Evolutionary conservation across 1,139 yeast species (phyloP), one percentile per base, ranked within the genome.

Genomic region (Lizanozyma gosingica): DNA sequence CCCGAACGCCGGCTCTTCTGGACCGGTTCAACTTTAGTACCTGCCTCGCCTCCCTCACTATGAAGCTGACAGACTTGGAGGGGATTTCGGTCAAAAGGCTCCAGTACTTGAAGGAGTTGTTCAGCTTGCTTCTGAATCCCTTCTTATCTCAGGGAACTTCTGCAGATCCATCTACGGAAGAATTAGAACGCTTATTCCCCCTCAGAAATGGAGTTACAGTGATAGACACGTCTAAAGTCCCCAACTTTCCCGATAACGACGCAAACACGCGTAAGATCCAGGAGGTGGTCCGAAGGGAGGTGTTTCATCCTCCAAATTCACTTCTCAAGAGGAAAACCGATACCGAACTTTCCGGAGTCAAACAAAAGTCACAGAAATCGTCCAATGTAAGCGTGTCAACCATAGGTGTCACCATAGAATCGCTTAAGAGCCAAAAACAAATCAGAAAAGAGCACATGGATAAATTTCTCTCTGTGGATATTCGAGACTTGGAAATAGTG

Each of bases 401-500:
- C 11, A 22, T 22, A 22, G 29, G 29, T 22, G 29, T 22, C 11
- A 22, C 29, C 29, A 22, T 22, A 22, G 29, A 22, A 22, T 22
- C 29, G 6, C 11, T 22, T 6, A 22, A 22, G 29, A 22, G 29
- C 11, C 29, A 22, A 22, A 11, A 22, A 6, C 29, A 22, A 22
- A 11, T 22, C 11, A 22, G 29, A n/a, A 18, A 51, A 32, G 56
- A 60, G 38, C 59, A 60, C 34, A 48, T 59, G 35, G 45, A 51
- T 3, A 44, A 43, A 15, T 59, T 63, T 39, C 48, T 67, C 15
- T 45, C 49, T 14, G 56, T 57, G 39, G 57, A 55, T 35, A 49
- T 69, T 18, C 44, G 56, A 2, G 65, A 65, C 11, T 45, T 69
- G 40, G 71, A 68, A 39, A 57, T 70, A 11, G 48, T 70, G 18